Conservation (phyloP, 2,329 filamentous ascomycete species). For the Aspergillus sp. region DNA sequence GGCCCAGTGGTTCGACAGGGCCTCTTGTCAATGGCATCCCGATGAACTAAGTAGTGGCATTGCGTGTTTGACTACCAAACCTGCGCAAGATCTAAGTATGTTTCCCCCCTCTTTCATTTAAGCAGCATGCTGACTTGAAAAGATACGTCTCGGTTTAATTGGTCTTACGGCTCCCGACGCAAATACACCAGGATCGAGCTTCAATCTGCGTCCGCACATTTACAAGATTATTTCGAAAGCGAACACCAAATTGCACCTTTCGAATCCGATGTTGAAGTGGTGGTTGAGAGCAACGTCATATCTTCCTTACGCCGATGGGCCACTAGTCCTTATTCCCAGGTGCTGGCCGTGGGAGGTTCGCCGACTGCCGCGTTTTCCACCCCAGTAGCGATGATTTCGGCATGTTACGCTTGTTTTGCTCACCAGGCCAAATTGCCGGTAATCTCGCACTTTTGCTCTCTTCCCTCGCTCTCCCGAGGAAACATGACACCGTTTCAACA, state of each 20-base stretch:
- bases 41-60: constrained; percentile 21
- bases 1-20: constrained; percentile 16
- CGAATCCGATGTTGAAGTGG: constrained; percentile 19
- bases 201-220: constrained; percentile 26
- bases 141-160: constrained; percentile 23
- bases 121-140: not conserved
- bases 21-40: constrained; percentile 17
- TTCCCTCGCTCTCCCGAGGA: constrained; percentile 13
- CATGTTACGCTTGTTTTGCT: constrained; percentile 25
- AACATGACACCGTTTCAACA: constrained; percentile 20
- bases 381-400: constrained; percentile 25
- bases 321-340: constrained; percentile 24
- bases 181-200: constrained; percentile 27
- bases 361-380: constrained; percentile 18
- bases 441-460: constrained; percentile 30
- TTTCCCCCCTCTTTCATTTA: not conserved
- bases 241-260: constrained; percentile 27
- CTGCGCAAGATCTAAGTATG: constrained; percentile 26
- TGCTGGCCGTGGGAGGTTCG: constrained; percentile 24
- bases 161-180: constrained; percentile 25
- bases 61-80: constrained; percentile 23
- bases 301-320: constrained; percentile 28
- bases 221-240: constrained; percentile 29
- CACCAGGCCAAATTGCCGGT: constrained; percentile 24
- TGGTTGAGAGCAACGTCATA: constrained; percentile 20